Evolutionary conservation across 78 protist genomes (phyloP).

Genomic region (Dictyostelium firmibasis): DNA sequence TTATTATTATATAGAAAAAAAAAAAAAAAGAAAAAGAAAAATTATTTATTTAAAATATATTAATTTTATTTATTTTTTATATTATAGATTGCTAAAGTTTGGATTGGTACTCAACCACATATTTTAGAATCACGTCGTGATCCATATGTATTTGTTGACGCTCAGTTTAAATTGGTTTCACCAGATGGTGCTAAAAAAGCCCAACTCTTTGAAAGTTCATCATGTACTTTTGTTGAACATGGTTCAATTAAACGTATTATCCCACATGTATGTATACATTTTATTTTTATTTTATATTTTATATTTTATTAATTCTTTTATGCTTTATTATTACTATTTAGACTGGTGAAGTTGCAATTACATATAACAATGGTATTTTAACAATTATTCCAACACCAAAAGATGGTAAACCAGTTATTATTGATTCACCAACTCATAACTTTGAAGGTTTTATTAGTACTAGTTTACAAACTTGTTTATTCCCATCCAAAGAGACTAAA

Average conservation of each 20-base stretch:
- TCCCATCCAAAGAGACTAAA: conserved; percentile 59
- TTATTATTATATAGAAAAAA: too few species aligned
- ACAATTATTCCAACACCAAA: conserved; percentile 51
- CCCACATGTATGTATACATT: not conserved
- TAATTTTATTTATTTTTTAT: too few species aligned
- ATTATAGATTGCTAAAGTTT: conserved; percentile 19
- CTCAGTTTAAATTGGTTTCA: conserved; percentile 31
- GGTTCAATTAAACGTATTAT: conserved; percentile 50
- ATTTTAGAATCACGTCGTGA: conserved; percentile 49
- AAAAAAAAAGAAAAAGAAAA: too few species aligned
- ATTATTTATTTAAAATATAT: too few species aligned
- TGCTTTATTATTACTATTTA: not conserved
- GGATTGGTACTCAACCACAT: conserved; percentile 66
- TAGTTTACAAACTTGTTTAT: conserved; percentile 28
- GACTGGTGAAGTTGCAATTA: conserved; percentile 63
- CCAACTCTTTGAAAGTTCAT: not conserved
- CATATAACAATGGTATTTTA: conserved; percentile 61
- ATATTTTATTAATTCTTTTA: not conserved
- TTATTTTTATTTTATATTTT: not conserved
- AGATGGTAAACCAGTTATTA: conserved; percentile 39
- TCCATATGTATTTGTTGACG: conserved; percentile 46
- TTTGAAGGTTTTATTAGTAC: conserved; percentile 51
- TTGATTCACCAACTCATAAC: conserved; percentile 48
- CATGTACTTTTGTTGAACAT: conserved; percentile 16
- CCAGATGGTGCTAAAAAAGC: not conserved